Conservation (phyloP, 495 filamentous ascomycete genomes). For the Tetracladium marchalianum region DNA sequence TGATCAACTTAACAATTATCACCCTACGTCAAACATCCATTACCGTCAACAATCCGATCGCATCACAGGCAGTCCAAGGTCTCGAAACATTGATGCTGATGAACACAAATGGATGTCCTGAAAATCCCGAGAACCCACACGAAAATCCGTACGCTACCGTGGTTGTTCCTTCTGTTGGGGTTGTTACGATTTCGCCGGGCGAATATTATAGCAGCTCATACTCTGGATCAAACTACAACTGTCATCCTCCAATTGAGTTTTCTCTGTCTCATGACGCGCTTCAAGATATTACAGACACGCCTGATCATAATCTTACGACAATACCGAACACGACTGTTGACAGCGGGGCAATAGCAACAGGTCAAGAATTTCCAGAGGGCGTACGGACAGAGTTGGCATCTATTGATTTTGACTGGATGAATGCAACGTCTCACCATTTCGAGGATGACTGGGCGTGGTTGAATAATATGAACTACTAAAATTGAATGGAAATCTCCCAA, state of each 20-base stretch:
- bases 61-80: slow-evolving; percentile 6
- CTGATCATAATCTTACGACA: background rate
- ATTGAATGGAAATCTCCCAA: too few species aligned
- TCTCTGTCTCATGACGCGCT: too few species aligned
- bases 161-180: background rate
- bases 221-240: background rate
- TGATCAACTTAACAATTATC: background rate
- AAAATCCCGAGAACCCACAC: background rate
- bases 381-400: background rate
- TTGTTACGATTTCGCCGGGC: slow-evolving; percentile 1
- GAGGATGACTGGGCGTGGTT: slow-evolving; percentile 11
- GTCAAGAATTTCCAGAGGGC: background rate
- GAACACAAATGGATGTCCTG: background rate
- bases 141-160: background rate
- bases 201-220: background rate
- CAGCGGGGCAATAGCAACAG: background rate
- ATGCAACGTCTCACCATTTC: background rate
- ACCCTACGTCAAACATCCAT: slow-evolving; percentile 3
- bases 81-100: slow-evolving; percentile 1
- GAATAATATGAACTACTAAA: slow-evolving; percentile 1
- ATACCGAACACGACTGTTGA: background rate
- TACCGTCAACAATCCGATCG: slow-evolving; percentile 1
- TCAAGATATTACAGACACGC: too few species aligned
- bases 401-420: slow-evolving; percentile 10
- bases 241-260: too few species aligned